phyloP scores from a whole-genome alignment of 768 basidiomycete species.

The Mycena olivaceomarginata region DNA sequence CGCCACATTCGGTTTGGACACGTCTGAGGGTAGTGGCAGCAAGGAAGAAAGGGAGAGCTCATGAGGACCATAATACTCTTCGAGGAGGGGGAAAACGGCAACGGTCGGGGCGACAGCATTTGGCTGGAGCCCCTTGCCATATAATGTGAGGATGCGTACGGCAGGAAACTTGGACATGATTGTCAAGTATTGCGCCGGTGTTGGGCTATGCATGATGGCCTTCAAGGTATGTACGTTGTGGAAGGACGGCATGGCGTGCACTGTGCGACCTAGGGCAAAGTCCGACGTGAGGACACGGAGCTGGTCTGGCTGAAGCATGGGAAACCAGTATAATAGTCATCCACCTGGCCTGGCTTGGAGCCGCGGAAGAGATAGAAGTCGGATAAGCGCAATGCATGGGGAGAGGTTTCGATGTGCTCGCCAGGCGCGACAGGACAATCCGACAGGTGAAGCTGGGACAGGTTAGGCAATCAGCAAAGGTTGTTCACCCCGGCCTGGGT shows the following conservation, averaged over 20 bases:
- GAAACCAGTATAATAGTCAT: too few relatives aligned
- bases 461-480: too few relatives aligned
- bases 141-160: not conserved
- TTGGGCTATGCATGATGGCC: not conserved
- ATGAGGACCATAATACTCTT: not conserved
- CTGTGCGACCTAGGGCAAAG: too few relatives aligned
- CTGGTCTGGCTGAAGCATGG: too few relatives aligned
- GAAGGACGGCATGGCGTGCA: not conserved
- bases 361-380: too few relatives aligned
- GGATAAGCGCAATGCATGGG: too few relatives aligned
- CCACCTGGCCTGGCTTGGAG: too few relatives aligned
- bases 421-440: too few relatives aligned
- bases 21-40: not conserved
- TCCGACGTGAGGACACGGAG: too few relatives aligned
- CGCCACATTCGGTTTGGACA: not conserved
- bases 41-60: not conserved
- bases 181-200: not conserved
- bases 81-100: not conserved
- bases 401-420: too few relatives aligned
- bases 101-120: not conserved
- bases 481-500: too few relatives aligned
- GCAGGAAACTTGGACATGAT: not conserved
- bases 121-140: not conserved
- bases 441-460: too few relatives aligned
- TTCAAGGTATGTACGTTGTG: not conserved